Base-by-base conservation (phyloP, 257 asterid genomes). In the Penstemon davidsonii region DNA sequence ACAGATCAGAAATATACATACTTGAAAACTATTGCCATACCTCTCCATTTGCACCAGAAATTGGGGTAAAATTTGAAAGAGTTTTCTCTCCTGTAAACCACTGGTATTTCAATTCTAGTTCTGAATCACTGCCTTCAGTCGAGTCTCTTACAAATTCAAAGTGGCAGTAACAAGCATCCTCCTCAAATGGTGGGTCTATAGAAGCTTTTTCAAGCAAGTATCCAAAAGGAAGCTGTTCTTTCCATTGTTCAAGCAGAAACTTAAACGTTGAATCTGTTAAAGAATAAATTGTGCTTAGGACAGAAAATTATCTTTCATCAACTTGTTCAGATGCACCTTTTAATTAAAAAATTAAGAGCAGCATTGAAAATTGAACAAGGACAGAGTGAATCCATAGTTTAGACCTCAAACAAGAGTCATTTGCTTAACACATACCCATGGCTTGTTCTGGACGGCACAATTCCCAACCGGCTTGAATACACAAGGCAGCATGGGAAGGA, bases 381-480 rank as follows among this genome's bases (percentile, higher is more conserved):
- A 66, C n/a, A 47, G 61, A 49, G 12, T 36, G 62, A 69, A 49
- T 42, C 36, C 12, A 67, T 51, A 55, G 49, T 55, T 56, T 43
- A 42, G 73, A 64, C 64, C 54, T 45, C 49, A 55, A 58, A 68
- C 51, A 69, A 39, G 61, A 50, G n/a, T 33, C 55, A 46, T 72
- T 64, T 52, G 57, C 46, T 43, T 10, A 61, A 55, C 65, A 70
- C 90, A 76, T 83, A 88, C 99, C 97, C 8, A 58, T 74, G 60
- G 97, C 96, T 73, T 80, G 97, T 36, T 94, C 99, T 15, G 97
- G 91, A 73, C 89, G 95, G 79, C 96, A 87, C 58, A 90, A 77
- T 61, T 90, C 97, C 99, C 99, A 94, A 59, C 99, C 97, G 63
- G 83, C 85, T 72, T 95, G 83, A 73, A 94, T 81, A 83, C 99